A percentile compares a stretch with the other conserved stretches of the same genome.
phyloP scores from a whole-genome alignment of 257 asterid genomes.

The Galeopsis tetrahit region DNA sequence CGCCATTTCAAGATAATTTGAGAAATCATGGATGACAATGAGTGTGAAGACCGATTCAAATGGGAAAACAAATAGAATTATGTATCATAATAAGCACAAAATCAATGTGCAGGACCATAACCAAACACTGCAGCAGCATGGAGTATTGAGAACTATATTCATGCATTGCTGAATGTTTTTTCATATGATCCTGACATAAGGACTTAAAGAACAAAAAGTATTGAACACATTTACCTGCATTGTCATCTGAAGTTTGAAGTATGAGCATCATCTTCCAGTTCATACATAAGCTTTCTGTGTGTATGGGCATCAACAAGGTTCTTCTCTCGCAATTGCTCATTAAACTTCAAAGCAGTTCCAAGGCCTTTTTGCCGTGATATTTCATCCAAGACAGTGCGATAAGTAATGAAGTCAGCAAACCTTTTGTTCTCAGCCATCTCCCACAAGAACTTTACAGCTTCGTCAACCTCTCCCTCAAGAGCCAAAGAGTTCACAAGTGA shows the following conservation, averaged over 20 bases:
- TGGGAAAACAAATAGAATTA: not conserved
- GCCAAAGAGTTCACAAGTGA: constrained; percentile 82
- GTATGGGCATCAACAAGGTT: constrained; percentile 51
- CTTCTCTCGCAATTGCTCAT: constrained; percentile 66
- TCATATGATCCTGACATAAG: not conserved
- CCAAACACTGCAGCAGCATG: constrained; percentile 10
- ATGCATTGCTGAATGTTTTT: not conserved
- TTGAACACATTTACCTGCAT: constrained; percentile 38
- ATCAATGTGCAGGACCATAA: not conserved
- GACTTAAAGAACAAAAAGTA: too few relatives aligned
- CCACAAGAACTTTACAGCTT: constrained; percentile 77
- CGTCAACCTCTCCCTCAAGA: constrained; percentile 78
- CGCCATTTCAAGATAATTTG: too few relatives aligned
- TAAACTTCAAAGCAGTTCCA: constrained; percentile 55
- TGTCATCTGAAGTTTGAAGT: constrained; percentile 31
- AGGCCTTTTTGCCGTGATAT: constrained; percentile 55
- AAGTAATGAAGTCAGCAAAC: constrained; percentile 70
- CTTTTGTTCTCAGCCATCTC: constrained; percentile 71
- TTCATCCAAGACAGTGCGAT: constrained; percentile 74
- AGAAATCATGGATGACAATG: not conserved
- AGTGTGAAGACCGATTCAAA: not conserved
- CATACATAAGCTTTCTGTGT: constrained; percentile 56
- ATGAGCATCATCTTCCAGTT: constrained; percentile 51
- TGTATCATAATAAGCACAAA: constrained; percentile 1
- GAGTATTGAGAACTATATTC: not conserved